Base-by-base conservation (phyloP, 2,329 filamentous ascomycete species). In the Neopestalotiopsis clavispora region DNA sequence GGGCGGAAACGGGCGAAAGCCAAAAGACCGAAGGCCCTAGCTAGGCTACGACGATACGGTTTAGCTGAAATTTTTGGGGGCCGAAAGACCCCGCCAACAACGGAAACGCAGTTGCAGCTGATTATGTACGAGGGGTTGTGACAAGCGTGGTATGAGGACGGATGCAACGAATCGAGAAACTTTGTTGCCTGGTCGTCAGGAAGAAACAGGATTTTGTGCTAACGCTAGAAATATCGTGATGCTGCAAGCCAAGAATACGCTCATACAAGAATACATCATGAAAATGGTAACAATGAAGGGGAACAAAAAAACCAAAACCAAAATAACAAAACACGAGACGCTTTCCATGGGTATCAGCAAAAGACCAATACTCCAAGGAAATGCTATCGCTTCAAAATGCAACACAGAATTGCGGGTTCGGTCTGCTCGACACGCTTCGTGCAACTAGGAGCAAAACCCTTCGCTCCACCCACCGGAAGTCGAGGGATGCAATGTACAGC, bases 151-250 rank as follows among this genome's bases (percentile, higher is more conserved):
- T 5, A 20, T 52, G 45, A 52, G 45, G 20, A 52, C 17, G 45
- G n/a, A n/a, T 52, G 45, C n/a, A 9, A 52, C 45, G 45, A n/a
- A 1, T 6, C 45, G 45, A 20, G 34, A 38, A 6, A 52, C 5
- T n/a, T n/a, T 52, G 17, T 20, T 9, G 45, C n/a, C 45, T 52
- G 45, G n/a, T 20, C 5, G 45, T n/a, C 49, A 34, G 23, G 23
- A 65, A 65, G 63, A 65, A 49, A n/a, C 17, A 28, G 23, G 14
- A 66, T 14, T 14, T 66, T 66, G 63, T 66, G n/a, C 23, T 66
- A 66, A 34, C 49, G 63, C 63, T 66, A 66, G n/a, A 57, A 56
- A 66, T 66, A 34, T 28, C 13, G 42, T 64, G 61, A 30, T 64
- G 13, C 20, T 64, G 14, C 23, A 14, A 66, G 14, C n/a, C 45